Evolutionary conservation across 257 asterid species (phyloP).

Genomic region (Voacanga thouarsii): DNA sequence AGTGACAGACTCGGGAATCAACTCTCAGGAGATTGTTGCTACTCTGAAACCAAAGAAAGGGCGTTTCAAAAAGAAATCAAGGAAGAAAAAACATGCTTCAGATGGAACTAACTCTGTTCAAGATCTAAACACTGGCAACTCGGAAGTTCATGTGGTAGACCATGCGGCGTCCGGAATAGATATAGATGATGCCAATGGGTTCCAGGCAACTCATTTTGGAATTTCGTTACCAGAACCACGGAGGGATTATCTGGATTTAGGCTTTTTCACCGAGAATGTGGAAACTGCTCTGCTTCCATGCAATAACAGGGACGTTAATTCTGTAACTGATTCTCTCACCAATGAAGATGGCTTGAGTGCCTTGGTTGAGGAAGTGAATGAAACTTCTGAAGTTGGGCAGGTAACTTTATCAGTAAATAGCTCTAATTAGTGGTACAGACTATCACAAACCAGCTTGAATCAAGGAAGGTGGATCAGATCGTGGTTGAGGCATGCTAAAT

Average conservation of each 20-base stretch:
- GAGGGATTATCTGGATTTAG: background rate
- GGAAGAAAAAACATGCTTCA: slow-evolving; percentile 35
- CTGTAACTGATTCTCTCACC: background rate
- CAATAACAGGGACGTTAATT: background rate
- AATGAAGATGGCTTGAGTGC: background rate
- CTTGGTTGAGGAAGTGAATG: slow-evolving; percentile 4
- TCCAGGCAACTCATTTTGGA: slow-evolving; percentile 20
- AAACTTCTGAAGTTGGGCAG: background rate
- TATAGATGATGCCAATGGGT: slow-evolving; percentile 9
- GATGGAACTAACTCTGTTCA: slow-evolving; percentile 17
- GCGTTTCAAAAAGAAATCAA: slow-evolving; percentile 43
- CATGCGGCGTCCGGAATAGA: slow-evolving; percentile 18
- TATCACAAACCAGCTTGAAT: background rate
- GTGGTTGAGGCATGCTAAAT: background rate
- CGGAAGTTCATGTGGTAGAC: slow-evolving; percentile 25
- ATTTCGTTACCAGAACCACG: slow-evolving; percentile 7
- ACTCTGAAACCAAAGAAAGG: slow-evolving; percentile 61
- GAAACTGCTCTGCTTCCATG: background rate
- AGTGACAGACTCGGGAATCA: slow-evolving; percentile 40
- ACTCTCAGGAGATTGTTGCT: slow-evolving; percentile 51
- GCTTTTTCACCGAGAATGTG: background rate
- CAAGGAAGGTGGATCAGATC: background rate
- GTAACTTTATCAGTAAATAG: background rate
- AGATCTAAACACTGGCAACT: slow-evolving; percentile 12
- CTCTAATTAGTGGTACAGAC: background rate